Percentiles rank a stretch among this genome's conserved stretches.
Conservation (phyloP, 306 rosid genomes). For the Vicia sativa region DNA sequence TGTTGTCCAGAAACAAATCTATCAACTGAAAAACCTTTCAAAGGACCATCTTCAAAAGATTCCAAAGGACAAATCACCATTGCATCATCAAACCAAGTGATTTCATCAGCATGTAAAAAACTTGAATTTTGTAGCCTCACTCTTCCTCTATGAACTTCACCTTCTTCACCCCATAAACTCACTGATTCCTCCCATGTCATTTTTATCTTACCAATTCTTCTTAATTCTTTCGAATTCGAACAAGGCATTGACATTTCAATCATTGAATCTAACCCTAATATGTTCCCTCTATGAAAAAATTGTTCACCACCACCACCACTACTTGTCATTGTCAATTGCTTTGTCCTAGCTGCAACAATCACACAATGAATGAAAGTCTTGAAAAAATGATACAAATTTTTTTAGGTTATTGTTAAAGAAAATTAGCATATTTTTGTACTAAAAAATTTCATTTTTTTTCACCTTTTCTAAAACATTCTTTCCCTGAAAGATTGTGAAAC, state of each 20-base stretch:
- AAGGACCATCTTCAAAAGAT: constrained; percentile 81
- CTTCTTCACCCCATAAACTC: constrained; percentile 89
- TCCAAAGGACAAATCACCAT: constrained; percentile 86
- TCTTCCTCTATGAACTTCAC: constrained; percentile 74
- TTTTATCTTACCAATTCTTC: constrained; percentile 83
- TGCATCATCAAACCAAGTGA: constrained; percentile 78
- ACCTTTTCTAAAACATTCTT: constrained; percentile 27
- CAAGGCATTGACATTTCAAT: constrained; percentile 53
- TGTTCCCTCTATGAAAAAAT: constrained; percentile 55
- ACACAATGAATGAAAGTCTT: neutral
- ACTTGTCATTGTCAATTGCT: constrained; percentile 54
- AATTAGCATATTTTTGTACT: neutral
- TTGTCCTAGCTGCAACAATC: constrained; percentile 59
- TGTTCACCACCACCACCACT: constrained; percentile 54
- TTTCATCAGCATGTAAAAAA: constrained; percentile 80
- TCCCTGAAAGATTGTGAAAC: constrained; percentile 27
- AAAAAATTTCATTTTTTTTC: neutral
- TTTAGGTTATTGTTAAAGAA: no score
- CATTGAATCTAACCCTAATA: constrained; percentile 64
- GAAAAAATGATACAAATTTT: neutral
- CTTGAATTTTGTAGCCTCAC: constrained; percentile 64
- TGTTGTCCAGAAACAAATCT: constrained; percentile 86
- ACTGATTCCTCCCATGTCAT: constrained; percentile 95
- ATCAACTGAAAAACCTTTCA: constrained; percentile 81
- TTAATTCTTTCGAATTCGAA: constrained; percentile 57